phyloP scores from a whole-genome alignment of 2,329 filamentous ascomycete genomes.

The Albifimbria verrucaria region DNA sequence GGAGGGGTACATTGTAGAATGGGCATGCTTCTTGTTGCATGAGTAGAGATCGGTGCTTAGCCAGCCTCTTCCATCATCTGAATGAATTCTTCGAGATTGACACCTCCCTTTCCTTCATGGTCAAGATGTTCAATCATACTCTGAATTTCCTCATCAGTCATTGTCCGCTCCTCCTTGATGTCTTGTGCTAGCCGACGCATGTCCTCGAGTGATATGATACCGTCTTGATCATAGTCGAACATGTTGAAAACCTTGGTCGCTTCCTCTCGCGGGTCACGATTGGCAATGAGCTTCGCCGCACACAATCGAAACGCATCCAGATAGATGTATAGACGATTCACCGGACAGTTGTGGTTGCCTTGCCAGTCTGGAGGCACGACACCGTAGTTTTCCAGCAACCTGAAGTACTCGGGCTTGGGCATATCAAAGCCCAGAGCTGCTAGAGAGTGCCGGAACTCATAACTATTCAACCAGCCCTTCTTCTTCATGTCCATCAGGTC shows the following conservation, averaged over 20 bases:
- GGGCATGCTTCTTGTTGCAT: neutral
- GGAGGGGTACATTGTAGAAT: neutral
- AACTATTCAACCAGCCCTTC: constrained; percentile 91
- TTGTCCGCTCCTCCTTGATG: constrained; percentile 72
- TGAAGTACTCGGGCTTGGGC: constrained; percentile 79
- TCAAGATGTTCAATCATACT: constrained; percentile 99
- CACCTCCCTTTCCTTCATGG: constrained; percentile 83
- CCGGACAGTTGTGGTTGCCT: constrained; percentile 38
- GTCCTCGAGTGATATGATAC: constrained; percentile 85
- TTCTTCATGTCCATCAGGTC: constrained; percentile 96
- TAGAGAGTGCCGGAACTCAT: constrained; percentile 95
- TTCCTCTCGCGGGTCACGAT: constrained; percentile 85
- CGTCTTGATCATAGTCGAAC: constrained; percentile 91
- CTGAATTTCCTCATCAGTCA: constrained; percentile 87
- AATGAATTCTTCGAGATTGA: constrained; percentile 67
- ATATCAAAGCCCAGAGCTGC: constrained; percentile 94
- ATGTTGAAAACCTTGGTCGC: constrained; percentile 87
- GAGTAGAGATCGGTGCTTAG: constrained; percentile 17
- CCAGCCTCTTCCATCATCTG: constrained; percentile 53
- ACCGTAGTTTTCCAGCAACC: constrained; percentile 78
- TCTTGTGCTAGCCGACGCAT: constrained; percentile 84
- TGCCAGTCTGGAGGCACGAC: constrained; percentile 62
- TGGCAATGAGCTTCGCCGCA: constrained; percentile 76
- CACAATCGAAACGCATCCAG: constrained; percentile 59
- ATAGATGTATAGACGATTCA: constrained; percentile 46